Evolutionary conservation across 805 yeast species (phyloP).

Genomic region (Candida dendrica): DNA sequence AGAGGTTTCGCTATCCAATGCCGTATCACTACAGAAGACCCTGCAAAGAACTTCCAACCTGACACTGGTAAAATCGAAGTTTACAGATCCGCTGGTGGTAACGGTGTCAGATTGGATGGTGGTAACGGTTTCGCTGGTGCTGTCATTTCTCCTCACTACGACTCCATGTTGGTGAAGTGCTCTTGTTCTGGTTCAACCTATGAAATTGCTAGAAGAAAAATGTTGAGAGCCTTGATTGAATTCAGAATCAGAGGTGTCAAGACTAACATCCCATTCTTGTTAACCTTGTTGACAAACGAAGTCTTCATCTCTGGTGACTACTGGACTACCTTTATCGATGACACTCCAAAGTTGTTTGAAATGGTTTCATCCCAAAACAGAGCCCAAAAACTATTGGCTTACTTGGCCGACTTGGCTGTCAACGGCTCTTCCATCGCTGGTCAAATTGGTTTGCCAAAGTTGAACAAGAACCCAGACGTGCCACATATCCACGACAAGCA

Average conservation of each 20-base stretch:
- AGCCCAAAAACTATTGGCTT: constrained; percentile 87
- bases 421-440: constrained; percentile 96
- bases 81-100: constrained; percentile 97
- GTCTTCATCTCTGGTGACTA: constrained; percentile 81
- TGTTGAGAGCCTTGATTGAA: constrained; percentile 94
- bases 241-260: constrained; percentile 98
- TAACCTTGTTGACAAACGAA: constrained; percentile 85
- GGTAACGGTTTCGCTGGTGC: constrained; percentile 98
- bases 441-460: constrained; percentile 87
- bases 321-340: constrained; percentile 98
- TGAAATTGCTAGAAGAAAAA: constrained; percentile 95
- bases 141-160: constrained; percentile 93
- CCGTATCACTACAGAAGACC: constrained; percentile 98
- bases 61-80: constrained; percentile 98
- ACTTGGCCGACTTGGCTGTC: constrained; percentile 89
- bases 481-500: constrained; percentile 63
- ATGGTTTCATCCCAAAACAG: constrained; percentile 94
- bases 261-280: constrained; percentile 93
- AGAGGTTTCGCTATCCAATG: constrained; percentile 98
- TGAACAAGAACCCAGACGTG: constrained; percentile 63
- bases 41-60: constrained; percentile 93
- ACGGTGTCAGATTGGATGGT: constrained; percentile 97
- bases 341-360: constrained; percentile 91
- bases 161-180: constrained; percentile 96
- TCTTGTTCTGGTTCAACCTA: constrained; percentile 95